Conservation (phyloP, 495 filamentous ascomycete species). For the Daldinia grandis region DNA sequence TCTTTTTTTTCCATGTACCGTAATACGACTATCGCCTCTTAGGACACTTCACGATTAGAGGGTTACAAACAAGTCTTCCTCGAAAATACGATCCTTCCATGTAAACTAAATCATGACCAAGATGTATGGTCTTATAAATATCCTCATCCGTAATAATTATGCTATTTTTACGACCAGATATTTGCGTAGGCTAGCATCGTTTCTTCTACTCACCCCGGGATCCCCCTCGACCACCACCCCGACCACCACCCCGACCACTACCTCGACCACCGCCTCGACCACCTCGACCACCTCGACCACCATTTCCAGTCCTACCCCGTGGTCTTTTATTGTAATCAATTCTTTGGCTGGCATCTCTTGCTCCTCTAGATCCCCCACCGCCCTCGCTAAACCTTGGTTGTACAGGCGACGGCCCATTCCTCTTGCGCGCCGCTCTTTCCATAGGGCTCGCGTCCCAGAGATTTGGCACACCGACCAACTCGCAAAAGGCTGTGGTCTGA, state of each 20-base stretch:
- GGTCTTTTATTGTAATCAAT: background rate
- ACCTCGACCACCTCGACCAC: no score
- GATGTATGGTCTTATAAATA: no score
- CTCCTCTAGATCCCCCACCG: constrained; percentile 38
- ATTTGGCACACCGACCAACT: constrained; percentile 78
- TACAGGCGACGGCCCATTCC: constrained; percentile 47
- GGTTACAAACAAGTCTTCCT: no score
- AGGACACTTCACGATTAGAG: no score
- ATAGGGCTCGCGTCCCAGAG: constrained; percentile 75
- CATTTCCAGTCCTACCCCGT: background rate
- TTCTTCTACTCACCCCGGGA: background rate
- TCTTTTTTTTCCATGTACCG: background rate
- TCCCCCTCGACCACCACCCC: background rate
- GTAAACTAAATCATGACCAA: no score
- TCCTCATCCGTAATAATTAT: background rate
- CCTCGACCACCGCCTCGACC: background rate
- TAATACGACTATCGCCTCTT: background rate
- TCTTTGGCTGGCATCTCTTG: background rate
- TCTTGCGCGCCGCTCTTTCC: constrained; percentile 66
- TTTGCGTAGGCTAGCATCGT: background rate
- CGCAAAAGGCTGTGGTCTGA: constrained; percentile 81
- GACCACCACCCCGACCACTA: background rate
- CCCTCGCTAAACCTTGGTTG: constrained; percentile 47
- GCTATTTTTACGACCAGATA: background rate
- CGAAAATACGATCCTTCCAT: no score